Conservation (phyloP, 2,329 filamentous ascomycete species). For the Fusarium virguliforme region DNA sequence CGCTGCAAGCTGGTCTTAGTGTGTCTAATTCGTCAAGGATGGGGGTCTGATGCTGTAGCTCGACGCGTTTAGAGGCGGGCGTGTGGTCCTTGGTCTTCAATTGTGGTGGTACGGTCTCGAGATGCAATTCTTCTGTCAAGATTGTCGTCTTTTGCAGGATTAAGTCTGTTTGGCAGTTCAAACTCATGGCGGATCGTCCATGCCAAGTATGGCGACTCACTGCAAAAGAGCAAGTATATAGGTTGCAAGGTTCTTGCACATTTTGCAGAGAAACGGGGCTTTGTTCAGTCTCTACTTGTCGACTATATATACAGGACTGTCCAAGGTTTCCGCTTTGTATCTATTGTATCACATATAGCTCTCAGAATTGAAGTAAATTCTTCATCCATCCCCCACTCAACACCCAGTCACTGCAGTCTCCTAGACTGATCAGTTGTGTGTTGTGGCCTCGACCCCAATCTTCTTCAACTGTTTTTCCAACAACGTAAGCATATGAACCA, state of each 20-base stretch:
- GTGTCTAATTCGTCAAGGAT: not conserved
- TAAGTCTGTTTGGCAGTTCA: slow-evolving; percentile 1
- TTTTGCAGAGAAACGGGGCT: not conserved
- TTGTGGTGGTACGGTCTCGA: not conserved
- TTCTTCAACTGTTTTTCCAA: slow-evolving; percentile 15
- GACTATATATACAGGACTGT: not conserved
- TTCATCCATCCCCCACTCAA: not conserved
- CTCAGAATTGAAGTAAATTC: not conserved
- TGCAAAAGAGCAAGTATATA: not conserved
- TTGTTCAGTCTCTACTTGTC: slow-evolving; percentile 5
- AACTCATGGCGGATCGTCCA: not conserved
- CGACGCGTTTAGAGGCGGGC: slow-evolving; percentile 1
- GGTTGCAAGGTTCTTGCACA: not conserved
- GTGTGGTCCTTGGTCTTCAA: not conserved
- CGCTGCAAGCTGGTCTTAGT: not conserved
- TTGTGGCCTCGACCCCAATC: slow-evolving; percentile 10
- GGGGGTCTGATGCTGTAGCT: too few species aligned
- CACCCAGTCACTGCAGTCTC: not conserved
- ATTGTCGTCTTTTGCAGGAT: too few species aligned
- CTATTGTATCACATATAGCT: not conserved
- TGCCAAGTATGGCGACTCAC: not conserved
- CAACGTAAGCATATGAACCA: slow-evolving; percentile 7
- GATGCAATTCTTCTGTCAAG: not conserved
- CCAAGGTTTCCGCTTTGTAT: not conserved
- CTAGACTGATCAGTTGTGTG: not conserved